These are phyloP conservation scores for Colletotrichum liriopes DNA, from an alignment of 2,329 filamentous ascomycete genomes.

Conservation along the genomic window DNA sequence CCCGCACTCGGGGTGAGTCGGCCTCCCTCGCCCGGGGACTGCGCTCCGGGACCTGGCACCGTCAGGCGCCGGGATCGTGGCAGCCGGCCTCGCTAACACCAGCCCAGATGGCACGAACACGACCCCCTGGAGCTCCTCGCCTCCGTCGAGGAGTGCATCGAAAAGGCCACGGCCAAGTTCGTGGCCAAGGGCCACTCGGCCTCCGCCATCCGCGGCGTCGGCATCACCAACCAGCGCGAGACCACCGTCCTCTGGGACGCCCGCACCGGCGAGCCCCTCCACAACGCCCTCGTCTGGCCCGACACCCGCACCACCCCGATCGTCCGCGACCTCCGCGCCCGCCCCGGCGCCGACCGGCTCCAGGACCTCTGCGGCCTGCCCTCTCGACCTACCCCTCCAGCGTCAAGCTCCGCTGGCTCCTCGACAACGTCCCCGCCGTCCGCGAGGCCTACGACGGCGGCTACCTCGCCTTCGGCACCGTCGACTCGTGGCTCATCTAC, in stretches of 20 bases:
- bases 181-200: conserved; percentile 76
- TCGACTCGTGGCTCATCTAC: conserved; percentile 91
- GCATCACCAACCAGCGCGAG: conserved; percentile 93
- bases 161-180: conserved; percentile 81
- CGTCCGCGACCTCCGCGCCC: conserved; percentile 82
- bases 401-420: conserved; percentile 87
- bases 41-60: not conserved
- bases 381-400: conserved; percentile 91
- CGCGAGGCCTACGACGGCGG: conserved; percentile 82
- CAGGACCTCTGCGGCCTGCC: conserved; percentile 83
- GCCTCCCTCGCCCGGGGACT: conserved; percentile 31
- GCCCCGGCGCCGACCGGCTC: conserved; percentile 78
- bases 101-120: conserved; percentile 87
- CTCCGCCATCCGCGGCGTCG: conserved; percentile 81
- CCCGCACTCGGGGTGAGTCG: conserved; percentile 84
- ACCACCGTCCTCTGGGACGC: conserved; percentile 90
- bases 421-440: conserved; percentile 80
- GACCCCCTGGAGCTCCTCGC: conserved; percentile 83
- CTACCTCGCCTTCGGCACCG: conserved; percentile 85
- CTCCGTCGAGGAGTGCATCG: conserved; percentile 85
- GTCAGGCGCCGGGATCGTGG: not conserved
- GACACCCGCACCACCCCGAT: conserved; percentile 83
- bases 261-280: conserved; percentile 82
- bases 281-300: conserved; percentile 92
- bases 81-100: not conserved